Conservation (phyloP, 176 grass and related monocot species). For the Rhynchospora pubera region DNA sequence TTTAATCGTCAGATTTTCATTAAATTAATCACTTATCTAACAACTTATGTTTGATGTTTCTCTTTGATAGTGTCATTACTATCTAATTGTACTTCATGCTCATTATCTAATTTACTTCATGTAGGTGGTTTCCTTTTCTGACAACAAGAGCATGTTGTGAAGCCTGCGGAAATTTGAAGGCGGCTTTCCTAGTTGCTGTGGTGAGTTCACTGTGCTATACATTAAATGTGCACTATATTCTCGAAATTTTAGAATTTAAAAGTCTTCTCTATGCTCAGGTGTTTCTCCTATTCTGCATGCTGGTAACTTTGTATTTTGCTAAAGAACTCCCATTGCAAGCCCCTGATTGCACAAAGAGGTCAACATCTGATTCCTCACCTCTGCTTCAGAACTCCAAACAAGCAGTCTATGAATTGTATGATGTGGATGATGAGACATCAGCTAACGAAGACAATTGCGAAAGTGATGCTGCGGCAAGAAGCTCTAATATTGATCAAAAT, state of each 20-base stretch:
- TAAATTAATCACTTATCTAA: neutral
- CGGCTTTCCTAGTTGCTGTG: slow-evolving; percentile 93
- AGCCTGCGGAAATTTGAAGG: slow-evolving; percentile 97
- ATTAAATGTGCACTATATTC: neutral
- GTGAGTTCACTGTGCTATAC: slow-evolving; percentile 49
- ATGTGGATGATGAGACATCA: slow-evolving; percentile 30
- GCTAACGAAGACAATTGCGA: slow-evolving; percentile 34
- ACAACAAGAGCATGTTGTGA: slow-evolving; percentile 87
- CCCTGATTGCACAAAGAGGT: slow-evolving; percentile 21
- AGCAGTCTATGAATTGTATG: slow-evolving; percentile 32
- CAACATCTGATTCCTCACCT: slow-evolving; percentile 79
- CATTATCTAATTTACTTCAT: slow-evolving; percentile 22
- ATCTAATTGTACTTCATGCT: neutral
- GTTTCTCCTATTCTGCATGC: slow-evolving; percentile 84
- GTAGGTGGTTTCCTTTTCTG: slow-evolving; percentile 98
- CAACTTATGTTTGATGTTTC: neutral
- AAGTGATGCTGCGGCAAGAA: slow-evolving; percentile 22
- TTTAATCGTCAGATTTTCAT: neutral
- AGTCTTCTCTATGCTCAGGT: slow-evolving; percentile 40
- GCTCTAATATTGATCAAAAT: slow-evolving; percentile 13
- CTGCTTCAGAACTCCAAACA: slow-evolving; percentile 59
- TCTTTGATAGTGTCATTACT: neutral
- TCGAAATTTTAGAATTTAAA: neutral
- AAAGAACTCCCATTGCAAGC: slow-evolving; percentile 72
- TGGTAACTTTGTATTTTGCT: slow-evolving; percentile 93